Base-by-base conservation (phyloP, 2,329 filamentous ascomycete species). In the Calonectria multiphialidica region DNA sequence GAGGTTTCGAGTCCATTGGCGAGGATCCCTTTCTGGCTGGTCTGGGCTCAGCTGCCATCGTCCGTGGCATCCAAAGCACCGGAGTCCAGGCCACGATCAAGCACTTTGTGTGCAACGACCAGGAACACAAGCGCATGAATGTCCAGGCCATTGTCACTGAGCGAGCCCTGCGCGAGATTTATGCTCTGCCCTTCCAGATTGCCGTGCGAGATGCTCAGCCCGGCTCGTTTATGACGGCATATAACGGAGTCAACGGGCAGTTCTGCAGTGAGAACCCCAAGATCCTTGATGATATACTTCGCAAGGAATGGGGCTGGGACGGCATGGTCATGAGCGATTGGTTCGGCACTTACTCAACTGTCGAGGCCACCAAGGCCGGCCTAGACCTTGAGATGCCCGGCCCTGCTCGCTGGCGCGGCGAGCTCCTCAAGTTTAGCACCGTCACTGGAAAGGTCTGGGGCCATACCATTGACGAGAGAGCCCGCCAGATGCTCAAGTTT, bases 41-140 rank as follows among this genome's bases (percentile, higher is more conserved):
- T 0, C 83, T 89, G 18, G 87, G 88, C 12, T 88, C 89, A 3
- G 88, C 87, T 9, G 86, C 88, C 35, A 83, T 91, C 35, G 84
- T 90, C 44, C 85, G 84, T 49, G 90, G 90, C 16, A 90, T 91
- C 65, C 88, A 91, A 81, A 86, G 85, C 72, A 89, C 85, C 21
- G 89, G 89, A 12, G 85, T 91, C 42, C 87, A 88, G 76, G 89
- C 90, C 4, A 88, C 88, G 2, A 84, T 90, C 71, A 92, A 91
- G 83, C 90, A 91, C 80, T 91, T 91, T 79, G 87, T 91, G 23
- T 90, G 88, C 81, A 91, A 91, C 73, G 90, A 91, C 76, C 89
- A 91, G 77, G 90, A 91, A 79, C 88, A 90, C 76, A 87, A 86
- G 80, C 86, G 90, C 21, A 89, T 89, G 82, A 87, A 86, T 9